phyloP scores from a whole-genome alignment of 1,284 basidiomycete genomes.

The Sanghuangporus weigelae region DNA sequence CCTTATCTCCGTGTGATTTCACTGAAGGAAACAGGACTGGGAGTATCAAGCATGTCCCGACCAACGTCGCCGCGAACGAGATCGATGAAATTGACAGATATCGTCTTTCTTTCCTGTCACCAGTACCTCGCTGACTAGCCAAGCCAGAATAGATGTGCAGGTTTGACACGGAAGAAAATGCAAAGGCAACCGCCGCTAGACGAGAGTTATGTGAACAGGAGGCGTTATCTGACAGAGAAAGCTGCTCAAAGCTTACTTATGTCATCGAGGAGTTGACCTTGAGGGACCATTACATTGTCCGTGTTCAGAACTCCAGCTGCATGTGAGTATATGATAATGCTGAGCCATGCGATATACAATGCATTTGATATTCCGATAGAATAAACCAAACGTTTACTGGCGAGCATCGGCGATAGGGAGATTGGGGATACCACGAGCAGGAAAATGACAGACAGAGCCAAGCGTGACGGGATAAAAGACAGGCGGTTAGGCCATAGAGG shows the following conservation, averaged over 20 bases:
- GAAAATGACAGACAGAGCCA: conserved; percentile 34
- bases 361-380: conserved; percentile 52
- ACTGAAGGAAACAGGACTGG: conserved; percentile 53
- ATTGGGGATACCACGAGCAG: conserved; percentile 43
- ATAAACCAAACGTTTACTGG: conserved; percentile 46
- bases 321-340: conserved; percentile 45
- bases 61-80: conserved; percentile 42
- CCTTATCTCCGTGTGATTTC: conserved; percentile 24
- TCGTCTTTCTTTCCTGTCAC: conserved; percentile 40
- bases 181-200: conserved; percentile 50
- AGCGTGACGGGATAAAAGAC: conserved; percentile 32
- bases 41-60: conserved; percentile 46
- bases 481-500: conserved; percentile 23
- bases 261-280: conserved; percentile 55
- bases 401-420: conserved; percentile 47
- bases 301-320: conserved; percentile 36
- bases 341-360: conserved; percentile 56
- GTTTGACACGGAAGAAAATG: conserved; percentile 59
- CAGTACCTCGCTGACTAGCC: conserved; percentile 34
- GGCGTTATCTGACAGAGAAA: neutral
- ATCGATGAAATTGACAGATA: conserved; percentile 54
- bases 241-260: conserved; percentile 43
- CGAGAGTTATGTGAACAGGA: conserved; percentile 2
- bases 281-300: conserved; percentile 33
- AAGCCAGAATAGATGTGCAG: conserved; percentile 60